Evolutionary conservation across 495 filamentous ascomycete genomes (phyloP), one percentile per base, ranked within the genome.

Genomic region (Penicillium parvum): DNA sequence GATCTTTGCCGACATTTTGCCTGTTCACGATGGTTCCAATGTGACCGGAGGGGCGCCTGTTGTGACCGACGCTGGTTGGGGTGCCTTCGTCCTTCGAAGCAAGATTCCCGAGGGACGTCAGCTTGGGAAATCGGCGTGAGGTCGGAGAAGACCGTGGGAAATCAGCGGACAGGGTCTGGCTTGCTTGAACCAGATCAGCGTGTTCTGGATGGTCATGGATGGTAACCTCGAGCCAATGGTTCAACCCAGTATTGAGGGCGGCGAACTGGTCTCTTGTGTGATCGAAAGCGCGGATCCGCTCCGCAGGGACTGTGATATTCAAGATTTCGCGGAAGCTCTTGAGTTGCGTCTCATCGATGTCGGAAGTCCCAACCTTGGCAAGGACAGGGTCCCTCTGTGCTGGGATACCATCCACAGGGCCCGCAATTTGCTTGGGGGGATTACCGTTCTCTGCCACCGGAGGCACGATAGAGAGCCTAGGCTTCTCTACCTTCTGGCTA

Each of bases 291-390:
- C 71, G 63, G 32, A 89, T 83, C 16, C 88, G 79, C 27, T 90
- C 84, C 17, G 72, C 53, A 0, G 76, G 52, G 5, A 75, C 69
- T 14, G 74, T 72, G 23, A 88, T 67, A 4, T 76, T 76, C 35
- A 88, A 66, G 34, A 92, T 91, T 26, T 90, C 82, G 16, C 84
- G 76, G 63, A 90, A 90, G 5, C 76, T 63, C 16, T 76, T 53
- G 7, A 77, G 60, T 37, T 68, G 77, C 16, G 65, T 54, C 30
- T 68, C 63, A 21, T 55, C 40, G 11, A 57, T 44, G 7, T 59
- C 32, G 7, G 58, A 49, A 4, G 7, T 25, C 8, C 20, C 39
- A 1, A 40, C 25, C 22, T 37, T 29, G 3, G 45, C 11, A 26
- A 44, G 21, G 7, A 40, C 16, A 36, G 30, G n/a, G 21, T 22